Evolutionary conservation across 2,329 filamentous ascomycete species (phyloP).

Genomic region (Fusarium annulatum): DNA sequence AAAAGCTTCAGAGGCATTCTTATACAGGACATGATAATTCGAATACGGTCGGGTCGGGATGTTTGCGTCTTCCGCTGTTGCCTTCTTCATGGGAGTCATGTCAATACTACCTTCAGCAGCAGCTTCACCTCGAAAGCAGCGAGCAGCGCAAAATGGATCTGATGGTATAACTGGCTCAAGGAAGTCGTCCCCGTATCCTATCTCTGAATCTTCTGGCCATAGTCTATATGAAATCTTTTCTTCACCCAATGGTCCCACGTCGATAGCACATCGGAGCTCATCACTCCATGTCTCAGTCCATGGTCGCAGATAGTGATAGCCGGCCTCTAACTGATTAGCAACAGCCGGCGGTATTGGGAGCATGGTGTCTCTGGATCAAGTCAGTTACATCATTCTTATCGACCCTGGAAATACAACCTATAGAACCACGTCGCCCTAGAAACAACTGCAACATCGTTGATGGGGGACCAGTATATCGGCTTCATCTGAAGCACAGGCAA

Average conservation of each 20-base stretch:
- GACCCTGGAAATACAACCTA: constrained; percentile 56
- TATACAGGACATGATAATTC: constrained; percentile 87
- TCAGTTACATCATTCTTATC: constrained; percentile 25
- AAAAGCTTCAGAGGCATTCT: constrained; percentile 79
- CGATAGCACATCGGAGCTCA: constrained; percentile 88
- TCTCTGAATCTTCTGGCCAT: constrained; percentile 72
- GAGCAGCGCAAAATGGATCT: constrained; percentile 69
- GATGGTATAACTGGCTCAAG: constrained; percentile 59
- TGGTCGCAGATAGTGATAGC: constrained; percentile 85
- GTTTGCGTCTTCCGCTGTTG: constrained; percentile 50
- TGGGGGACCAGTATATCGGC: constrained; percentile 96
- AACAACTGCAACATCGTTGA: constrained; percentile 88
- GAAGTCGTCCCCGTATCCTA: constrained; percentile 29
- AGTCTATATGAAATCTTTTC: constrained; percentile 88
- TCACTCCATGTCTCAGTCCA: constrained; percentile 95
- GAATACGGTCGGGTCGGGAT: constrained; percentile 70
- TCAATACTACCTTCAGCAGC: constrained; percentile 64
- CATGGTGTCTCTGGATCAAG: constrained; percentile 78
- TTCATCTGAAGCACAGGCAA: constrained; percentile 88
- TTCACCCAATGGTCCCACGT: constrained; percentile 89
- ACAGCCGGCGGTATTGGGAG: constrained; percentile 84
- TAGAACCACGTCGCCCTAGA: constrained; percentile 97
- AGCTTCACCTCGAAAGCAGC: constrained; percentile 69
- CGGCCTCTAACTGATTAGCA: constrained; percentile 92
- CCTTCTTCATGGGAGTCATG: constrained; percentile 44